These are phyloP conservation scores for Nitzschia sp. DNA, from an alignment of 108 stramenopile genomes.

Conservation along the genomic window DNA sequence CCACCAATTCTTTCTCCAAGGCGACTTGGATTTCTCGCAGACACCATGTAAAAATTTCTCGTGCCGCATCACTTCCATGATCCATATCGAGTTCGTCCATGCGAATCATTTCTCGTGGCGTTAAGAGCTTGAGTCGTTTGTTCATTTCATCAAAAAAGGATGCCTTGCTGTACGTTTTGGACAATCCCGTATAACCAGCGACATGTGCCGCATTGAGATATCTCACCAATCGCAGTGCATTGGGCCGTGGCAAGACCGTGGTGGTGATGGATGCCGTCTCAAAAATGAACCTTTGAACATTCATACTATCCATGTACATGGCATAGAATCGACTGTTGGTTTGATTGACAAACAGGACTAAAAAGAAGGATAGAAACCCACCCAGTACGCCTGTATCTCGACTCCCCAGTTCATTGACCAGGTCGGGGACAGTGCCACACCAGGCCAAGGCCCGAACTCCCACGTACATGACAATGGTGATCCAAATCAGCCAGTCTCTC, in stretches of 20 bases:
- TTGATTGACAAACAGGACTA: slow-evolving; percentile 50
- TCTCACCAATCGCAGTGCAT: slow-evolving; percentile 38
- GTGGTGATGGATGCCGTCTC: slow-evolving; percentile 41
- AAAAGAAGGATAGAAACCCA: slow-evolving; percentile 57
- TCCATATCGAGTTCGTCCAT: slow-evolving; percentile 44
- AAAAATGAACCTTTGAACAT: slow-evolving; percentile 35
- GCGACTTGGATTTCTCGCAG: slow-evolving; percentile 17
- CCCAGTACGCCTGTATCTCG: slow-evolving; percentile 33
- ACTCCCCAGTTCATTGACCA: slow-evolving; percentile 1
- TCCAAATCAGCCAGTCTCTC: slow-evolving; percentile 12
- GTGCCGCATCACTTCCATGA: slow-evolving; percentile 3
- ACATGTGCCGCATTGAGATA: slow-evolving; percentile 57
- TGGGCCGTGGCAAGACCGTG: slow-evolving; percentile 27
- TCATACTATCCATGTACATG: slow-evolving; percentile 40
- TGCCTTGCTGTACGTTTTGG: slow-evolving; percentile 22
- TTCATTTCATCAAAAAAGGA: slow-evolving; percentile 47
- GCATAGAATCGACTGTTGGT: slow-evolving; percentile 39
- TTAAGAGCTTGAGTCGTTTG: slow-evolving; percentile 27
- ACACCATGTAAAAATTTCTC: slow-evolving; percentile 32
- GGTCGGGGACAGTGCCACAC: not conserved
- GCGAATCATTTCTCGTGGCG: slow-evolving; percentile 33
- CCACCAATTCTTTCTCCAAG: slow-evolving; percentile 1
- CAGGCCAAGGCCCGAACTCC: slow-evolving; percentile 32
- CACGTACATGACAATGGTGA: not conserved
- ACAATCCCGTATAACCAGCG: slow-evolving; percentile 50